Evolutionary conservation across 768 basidiomycete genomes (phyloP), one percentile per base, ranked within the genome.

Genomic region (Coprinopsis strossmayeri): DNA sequence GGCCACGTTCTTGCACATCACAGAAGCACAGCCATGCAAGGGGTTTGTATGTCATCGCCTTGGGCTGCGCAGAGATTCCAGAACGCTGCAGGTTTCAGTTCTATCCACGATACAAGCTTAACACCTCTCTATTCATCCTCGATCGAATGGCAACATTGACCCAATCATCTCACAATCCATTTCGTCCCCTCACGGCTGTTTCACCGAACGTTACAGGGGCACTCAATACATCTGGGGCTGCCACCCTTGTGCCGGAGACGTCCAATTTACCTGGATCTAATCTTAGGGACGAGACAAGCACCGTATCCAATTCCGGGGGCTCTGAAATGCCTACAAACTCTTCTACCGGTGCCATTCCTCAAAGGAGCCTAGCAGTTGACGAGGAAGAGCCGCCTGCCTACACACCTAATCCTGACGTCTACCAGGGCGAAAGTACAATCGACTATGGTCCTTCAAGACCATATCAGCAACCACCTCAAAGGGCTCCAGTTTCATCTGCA

Each of bases 371-470:
- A 20, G 28, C n/a, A 9, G 40, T 26, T 21, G 43, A 32, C 7
- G 43, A 45, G 5, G 50, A 45, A 46, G 32, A 27, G 17, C 87
- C 86, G 0, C 87, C 87, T 0, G 79, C 86, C 0, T 90, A 89
- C 56, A 85, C 85, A 0, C 66, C 77, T 0, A 54, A 71, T 1
- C 75, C 86, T 2, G 73, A 81, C 40, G 40, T 68, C 15, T 54
- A 61, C 38, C 66, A 73, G 2, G 87, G 84, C 12, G 87, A 90
- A 58, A 64, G 70, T 1, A 79, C 82, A 0, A 52, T 89, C 1
- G 78, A 85, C 46, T 64, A 73, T 17, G 86, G 87, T 0, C 87
- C 86, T 0, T 47, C 64, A 3, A 57, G 84, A 11, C 82, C 86
- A 0, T 87, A 84, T 55, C 82, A 84, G 56, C 67, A 56, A 7